A percentile compares a stretch with the other conserved stretches of the same genome.
These are phyloP conservation scores for Ilyonectria sp. DNA, from an alignment of 2,329 filamentous ascomycete genomes.

Conservation along the genomic window DNA sequence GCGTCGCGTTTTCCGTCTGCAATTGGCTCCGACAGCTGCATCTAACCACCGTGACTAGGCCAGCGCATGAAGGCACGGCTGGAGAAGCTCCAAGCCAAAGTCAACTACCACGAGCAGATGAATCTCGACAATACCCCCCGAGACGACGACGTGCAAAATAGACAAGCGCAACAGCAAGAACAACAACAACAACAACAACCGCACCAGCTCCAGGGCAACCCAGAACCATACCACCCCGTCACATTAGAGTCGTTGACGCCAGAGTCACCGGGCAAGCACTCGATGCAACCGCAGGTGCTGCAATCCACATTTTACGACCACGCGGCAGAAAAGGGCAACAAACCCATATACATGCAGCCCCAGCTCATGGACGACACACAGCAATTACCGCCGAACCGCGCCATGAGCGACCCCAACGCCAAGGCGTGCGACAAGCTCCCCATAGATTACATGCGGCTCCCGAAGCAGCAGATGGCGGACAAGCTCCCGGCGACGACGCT, in stretches of 20 bases:
- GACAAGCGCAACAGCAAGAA: not conserved
- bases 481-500: conserved; percentile 5
- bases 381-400: conserved; percentile 5
- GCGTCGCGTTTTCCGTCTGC: not conserved
- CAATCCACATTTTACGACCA: conserved; percentile 13
- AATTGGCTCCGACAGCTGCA: not conserved
- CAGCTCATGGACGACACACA: conserved; percentile 12
- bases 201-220: not conserved
- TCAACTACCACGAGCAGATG: conserved; percentile 25
- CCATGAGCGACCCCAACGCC: conserved; percentile 7
- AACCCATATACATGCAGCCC: conserved; percentile 8
- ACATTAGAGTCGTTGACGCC: conserved; percentile 16
- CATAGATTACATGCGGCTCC: conserved; percentile 6
- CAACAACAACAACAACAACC: not conserved
- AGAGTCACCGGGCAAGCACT: conserved; percentile 8
- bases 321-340: not conserved
- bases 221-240: conserved; percentile 3
- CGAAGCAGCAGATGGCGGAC: conserved; percentile 9
- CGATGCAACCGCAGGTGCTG: not conserved
- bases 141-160: not conserved
- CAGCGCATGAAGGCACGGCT: conserved; percentile 25
- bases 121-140: conserved; percentile 3
- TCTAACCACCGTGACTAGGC: conserved; percentile 12
- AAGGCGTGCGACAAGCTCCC: not conserved
- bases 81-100: conserved; percentile 20